Evolutionary conservation across 192 early-diverging fungal species (phyloP).

Genomic region (Lobosporangium transversale): DNA sequence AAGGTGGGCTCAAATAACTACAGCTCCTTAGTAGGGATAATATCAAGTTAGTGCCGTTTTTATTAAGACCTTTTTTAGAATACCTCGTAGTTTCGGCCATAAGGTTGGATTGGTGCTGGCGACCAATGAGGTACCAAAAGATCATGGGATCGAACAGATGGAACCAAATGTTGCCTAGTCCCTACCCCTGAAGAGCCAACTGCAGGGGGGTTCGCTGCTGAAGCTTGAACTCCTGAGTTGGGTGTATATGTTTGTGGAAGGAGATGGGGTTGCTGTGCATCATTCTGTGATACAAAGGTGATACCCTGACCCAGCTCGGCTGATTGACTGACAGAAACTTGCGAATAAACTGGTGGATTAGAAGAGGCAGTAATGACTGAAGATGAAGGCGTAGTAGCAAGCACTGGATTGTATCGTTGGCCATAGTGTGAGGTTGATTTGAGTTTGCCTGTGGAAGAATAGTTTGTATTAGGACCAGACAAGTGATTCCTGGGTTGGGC

Average conservation of each 20-base stretch:
- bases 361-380: not conserved
- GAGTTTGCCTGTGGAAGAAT: slow-evolving; percentile 13
- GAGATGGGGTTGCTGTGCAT: not conserved
- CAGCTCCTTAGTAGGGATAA: too few species aligned
- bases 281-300: not conserved
- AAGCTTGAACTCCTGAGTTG: slow-evolving; percentile 3
- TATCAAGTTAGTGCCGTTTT: too few species aligned
- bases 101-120: slow-evolving; percentile 6
- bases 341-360: not conserved
- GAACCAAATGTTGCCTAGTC: not conserved
- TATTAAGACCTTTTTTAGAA: too few species aligned
- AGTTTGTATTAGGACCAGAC: not conserved
- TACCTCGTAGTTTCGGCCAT: slow-evolving; percentile 26
- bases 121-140: slow-evolving; percentile 15
- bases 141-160: slow-evolving; percentile 5
- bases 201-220: not conserved
- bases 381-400: not conserved
- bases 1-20: too few species aligned
- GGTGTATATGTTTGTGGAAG: not conserved
- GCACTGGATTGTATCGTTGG: slow-evolving; percentile 20
- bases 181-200: not conserved
- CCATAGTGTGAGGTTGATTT: slow-evolving; percentile 24
- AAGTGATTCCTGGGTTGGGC: slow-evolving; percentile 1
- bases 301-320: not conserved
- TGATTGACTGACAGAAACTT: not conserved